Conservation (phyloP, 2,329 filamentous ascomycete genomes). For the Fusarium sp. region DNA sequence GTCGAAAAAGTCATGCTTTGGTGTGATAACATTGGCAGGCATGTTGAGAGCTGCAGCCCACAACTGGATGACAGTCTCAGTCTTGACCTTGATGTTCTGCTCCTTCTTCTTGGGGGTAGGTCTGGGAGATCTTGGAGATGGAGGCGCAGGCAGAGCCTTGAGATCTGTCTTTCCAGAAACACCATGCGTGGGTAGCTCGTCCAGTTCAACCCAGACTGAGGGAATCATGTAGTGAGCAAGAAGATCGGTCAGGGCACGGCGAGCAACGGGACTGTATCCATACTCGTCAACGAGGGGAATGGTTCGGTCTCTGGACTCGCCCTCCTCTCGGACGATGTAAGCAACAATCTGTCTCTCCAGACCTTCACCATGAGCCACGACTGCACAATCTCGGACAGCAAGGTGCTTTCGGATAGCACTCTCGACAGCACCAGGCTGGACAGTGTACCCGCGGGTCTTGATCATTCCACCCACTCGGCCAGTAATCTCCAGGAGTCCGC, state of each 20-base stretch:
- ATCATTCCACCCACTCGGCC: conserved; percentile 84
- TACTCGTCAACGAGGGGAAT: conserved; percentile 75
- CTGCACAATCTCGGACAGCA: conserved; percentile 78
- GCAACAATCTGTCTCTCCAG: conserved; percentile 81
- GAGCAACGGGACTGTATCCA: conserved; percentile 77
- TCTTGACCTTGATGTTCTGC: conserved; percentile 73
- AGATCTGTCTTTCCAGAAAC: conserved; percentile 85
- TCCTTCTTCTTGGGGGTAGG: conserved; percentile 59
- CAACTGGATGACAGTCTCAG: conserved; percentile 76
- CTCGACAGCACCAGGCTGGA: conserved; percentile 82
- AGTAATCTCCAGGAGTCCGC: conserved; percentile 79
- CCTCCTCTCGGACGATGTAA: conserved; percentile 78
- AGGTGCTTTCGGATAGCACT: conserved; percentile 77
- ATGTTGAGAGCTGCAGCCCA: conserved; percentile 80
- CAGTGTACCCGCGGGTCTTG: conserved; percentile 82
- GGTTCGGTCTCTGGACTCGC: conserved; percentile 69
- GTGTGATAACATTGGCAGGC: conserved; percentile 72
- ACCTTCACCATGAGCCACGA: conserved; percentile 81
- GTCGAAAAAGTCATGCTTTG: conserved; percentile 84
- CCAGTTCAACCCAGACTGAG: conserved; percentile 79
- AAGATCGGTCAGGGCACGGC: conserved; percentile 73
- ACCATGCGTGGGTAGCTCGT: conserved; percentile 78
- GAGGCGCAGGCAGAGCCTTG: conserved; percentile 77
- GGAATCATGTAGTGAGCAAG: conserved; percentile 89
- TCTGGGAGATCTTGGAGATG: conserved; percentile 62